Evolutionary conservation across 2,329 filamentous ascomycete species (phyloP), one percentile per base, ranked within the genome.

Genomic region (Capronia epimyces): DNA sequence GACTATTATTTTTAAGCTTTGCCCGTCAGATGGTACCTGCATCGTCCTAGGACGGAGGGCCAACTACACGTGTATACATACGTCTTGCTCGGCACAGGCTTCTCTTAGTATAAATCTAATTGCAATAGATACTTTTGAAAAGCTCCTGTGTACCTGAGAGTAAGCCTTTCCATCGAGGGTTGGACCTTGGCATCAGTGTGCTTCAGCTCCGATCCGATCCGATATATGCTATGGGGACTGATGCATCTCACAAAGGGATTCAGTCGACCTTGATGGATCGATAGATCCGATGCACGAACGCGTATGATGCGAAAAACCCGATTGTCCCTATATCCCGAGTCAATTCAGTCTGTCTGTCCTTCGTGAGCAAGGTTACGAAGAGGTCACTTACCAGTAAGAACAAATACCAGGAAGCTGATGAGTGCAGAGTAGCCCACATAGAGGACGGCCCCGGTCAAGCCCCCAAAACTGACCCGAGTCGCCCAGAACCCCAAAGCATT

Each of bases 231-330:
- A 22, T 24, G 7, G 16, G 5, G 6, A 9, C 40, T 20, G 43
- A 22, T 39, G 46, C 37, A 10, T 10, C 31, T 10, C 31, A 16
- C 6, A 13, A 34, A 34, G 5, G 34, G 15, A 4, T 29, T 71
- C 69, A 98, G 67, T 98, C 93, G 59, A 98, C 89, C 76, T 98
- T 98, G 74, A 98, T 95, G n/a, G 90, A 96, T 20, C 82, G 76
- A 69, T 98, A 98, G 55, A 98, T 98, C 68, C 87, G 91, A 60
- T 87, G 82, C 46, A 95, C 86, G 67, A 98, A 98, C 66, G 86
- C 80, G 88, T 90, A 97, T 67, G 89, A 94, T 7, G 93, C 83
- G 63, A 96, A 89, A 75, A 93, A 96, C 49, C 93, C 93, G 66
- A 98, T 97, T 0, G 91, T 87, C 25, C 91, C 93, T 96, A 37